Base-by-base conservation (phyloP, 148 eudicot species). In the Limonium bicolor region DNA sequence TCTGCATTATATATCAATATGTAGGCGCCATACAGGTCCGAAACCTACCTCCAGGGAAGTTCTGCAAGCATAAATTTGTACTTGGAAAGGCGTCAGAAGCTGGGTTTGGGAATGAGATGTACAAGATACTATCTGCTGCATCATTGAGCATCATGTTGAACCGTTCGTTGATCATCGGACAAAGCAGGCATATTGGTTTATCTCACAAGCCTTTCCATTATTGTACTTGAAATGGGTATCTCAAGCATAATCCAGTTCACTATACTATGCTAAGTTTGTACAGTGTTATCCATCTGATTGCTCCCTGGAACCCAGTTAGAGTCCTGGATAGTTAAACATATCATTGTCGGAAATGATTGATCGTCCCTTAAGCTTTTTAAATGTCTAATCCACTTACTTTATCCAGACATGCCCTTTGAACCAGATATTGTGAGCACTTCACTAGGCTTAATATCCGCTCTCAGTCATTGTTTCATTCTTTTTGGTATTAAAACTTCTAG, bases 161-260 rank as follows among this genome's bases (percentile, higher is more conserved):
- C 61, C 94, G 96, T 27, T 87, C 96, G 20, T 64, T 87, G 56
- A 82, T 87, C 43, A 82, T 87, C 56, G 94, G 88, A 63, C 78
- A 87, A 72, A 73, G 85, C 76, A 87, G 96, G 96, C 88, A 86
- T 75, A 73, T 78, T 82, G 82, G 82, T 82, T 76, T n/a, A 61
- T 73, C 70, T 76, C 80, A 73, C 74, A 75, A 53, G 69, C 81
- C 78, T 71, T 69, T 65, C 72, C 68, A 37, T 78, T 52, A 23
- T n/a, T 36, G 13, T 22, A 36, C 46, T 27, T 41, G n/a, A 47
- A 63, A 56, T 38, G 45, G 34, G 56, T 50, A 32, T 48, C 43
- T 49, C 22, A 20, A 21, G 27, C 29, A 15, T 22, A 27, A 31
- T 19, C 21, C 26, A 20, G 24, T 41, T 54, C 20, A 29, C 21